Base-by-base conservation (phyloP, 2,329 filamentous ascomycete species). In the Colletotrichum destructivum region DNA sequence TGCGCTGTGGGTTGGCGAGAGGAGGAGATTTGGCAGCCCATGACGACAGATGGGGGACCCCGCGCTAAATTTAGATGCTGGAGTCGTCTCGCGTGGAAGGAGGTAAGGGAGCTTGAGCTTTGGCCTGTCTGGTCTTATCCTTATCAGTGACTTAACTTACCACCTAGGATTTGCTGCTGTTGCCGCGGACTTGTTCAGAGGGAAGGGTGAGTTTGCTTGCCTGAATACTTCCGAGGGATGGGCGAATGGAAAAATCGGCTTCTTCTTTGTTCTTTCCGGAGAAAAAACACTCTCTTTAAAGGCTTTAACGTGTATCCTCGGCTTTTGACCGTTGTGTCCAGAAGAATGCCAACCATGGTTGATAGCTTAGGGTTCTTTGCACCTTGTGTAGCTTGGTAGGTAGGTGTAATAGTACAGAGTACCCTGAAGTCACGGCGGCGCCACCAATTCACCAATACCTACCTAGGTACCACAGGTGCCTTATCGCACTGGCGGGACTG, bases 21-120 rank as follows among this genome's bases (percentile, higher is more conserved):
- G 26, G 57, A 68, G 16, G 49, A 70, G 51, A 66, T 35, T 46
- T 23, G 38, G 44, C 31, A 62, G 62, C 52, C 59, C 62, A 64
- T 72, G 71, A 73, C 69, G 71, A 69, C 55, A 62, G 56, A 68
- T 9, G 31, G 31, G 31, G 23, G 26, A 49, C 64, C 69, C 64
- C 64, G 59, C 65, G 51, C 69, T 62, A 40, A 66, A 66, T 42
- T 59, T 35, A 11, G 42, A 21, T 38, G 49, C 49, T 11, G 21
- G 31, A 31, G 31, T 31, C 31, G n/a, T n/a, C n/a, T 31, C 31
- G n/a, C 31, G 35, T 26, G 16, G 18, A 49, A 9, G n/a, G 56
- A 9, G n/a, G 56, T 18, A 31, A 16, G 13, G 46, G 52, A 69
- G 62, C 62, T 68, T 56, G n/a, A 52, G 54, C 63, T 66, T 60